phyloP scores from a whole-genome alignment of 176 grass and related monocot species.

The Elaeis guineensis region DNA sequence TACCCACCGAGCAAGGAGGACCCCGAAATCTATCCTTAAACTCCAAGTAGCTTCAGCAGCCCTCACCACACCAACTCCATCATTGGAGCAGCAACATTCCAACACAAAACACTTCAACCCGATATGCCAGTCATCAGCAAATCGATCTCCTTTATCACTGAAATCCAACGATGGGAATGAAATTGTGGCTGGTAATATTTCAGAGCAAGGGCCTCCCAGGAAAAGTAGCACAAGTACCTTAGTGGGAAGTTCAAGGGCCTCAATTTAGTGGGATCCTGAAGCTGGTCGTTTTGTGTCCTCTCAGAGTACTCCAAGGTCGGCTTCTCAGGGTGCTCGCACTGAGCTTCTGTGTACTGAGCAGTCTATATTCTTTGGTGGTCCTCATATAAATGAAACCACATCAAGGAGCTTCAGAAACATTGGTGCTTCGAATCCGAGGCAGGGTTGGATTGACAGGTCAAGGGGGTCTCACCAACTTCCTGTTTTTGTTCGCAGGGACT shows the following conservation, averaged over 20 bases:
- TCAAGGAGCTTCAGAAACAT: conserved; percentile 60
- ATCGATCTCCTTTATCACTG: conserved; percentile 53
- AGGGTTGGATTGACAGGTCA: conserved; percentile 1
- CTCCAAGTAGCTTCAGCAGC: conserved; percentile 12
- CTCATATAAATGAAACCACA: conserved; percentile 40
- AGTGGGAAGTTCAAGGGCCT: conserved; percentile 32
- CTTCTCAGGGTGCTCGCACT: conserved; percentile 29
- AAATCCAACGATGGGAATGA: conserved; percentile 31
- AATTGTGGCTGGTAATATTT: not conserved
- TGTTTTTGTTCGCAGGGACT: conserved; percentile 58
- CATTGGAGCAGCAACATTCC: conserved; percentile 37
- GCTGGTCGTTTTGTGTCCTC: conserved; percentile 25
- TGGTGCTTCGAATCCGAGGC: conserved; percentile 41
- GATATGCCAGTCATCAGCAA: conserved; percentile 63
- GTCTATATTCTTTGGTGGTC: conserved; percentile 17
- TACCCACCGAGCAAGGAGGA: conserved; percentile 15
- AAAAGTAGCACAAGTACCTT: conserved; percentile 8
- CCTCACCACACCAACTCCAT: conserved; percentile 10
- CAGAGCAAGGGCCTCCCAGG: conserved; percentile 25
- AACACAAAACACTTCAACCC: conserved; percentile 62
- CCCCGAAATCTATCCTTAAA: conserved; percentile 11
- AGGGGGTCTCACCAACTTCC: conserved; percentile 58
- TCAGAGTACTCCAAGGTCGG: conserved; percentile 21
- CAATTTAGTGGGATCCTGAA: conserved; percentile 23
- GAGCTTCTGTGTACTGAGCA: conserved; percentile 25